Percentiles rank a stretch among this genome's conserved stretches.
These are phyloP conservation scores for Rhizopogon sp. DNA, from an alignment of 768 basidiomycete species.

Conservation along the genomic window DNA sequence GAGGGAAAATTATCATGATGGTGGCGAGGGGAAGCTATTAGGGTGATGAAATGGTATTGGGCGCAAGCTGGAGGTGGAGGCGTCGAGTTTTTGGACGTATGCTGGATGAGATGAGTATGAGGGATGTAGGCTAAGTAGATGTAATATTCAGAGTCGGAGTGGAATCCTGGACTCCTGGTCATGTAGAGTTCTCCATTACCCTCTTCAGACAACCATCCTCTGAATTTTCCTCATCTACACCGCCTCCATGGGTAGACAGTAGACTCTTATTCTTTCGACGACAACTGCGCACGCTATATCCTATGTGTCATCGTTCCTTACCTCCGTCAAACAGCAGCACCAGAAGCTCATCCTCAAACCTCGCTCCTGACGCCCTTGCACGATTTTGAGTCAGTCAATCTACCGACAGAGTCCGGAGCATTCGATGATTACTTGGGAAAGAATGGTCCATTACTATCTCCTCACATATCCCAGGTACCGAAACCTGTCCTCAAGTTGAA, in stretches of 20 bases:
- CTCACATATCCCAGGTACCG: constrained; percentile 35
- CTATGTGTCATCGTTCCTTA: constrained; percentile 78
- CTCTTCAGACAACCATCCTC: constrained; percentile 33
- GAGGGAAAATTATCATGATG: no score
- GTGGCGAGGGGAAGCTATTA: no score
- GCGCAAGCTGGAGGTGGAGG: no score
- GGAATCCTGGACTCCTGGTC: no score
- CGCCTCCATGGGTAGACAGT: constrained; percentile 52
- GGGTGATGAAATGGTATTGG: no score
- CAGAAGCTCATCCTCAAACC: constrained; percentile 57
- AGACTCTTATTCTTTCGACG: constrained; percentile 73
- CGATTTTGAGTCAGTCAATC: constrained; percentile 60
- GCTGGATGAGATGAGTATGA: no score
- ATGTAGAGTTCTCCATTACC: no score
- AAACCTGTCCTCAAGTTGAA: constrained; percentile 25
- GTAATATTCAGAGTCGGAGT: no score
- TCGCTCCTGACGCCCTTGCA: constrained; percentile 63
- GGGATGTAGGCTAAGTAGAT: no score
- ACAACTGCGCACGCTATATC: constrained; percentile 76
- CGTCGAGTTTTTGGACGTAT: no score
- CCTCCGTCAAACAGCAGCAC: constrained; percentile 62
- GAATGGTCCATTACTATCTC: constrained; percentile 27
- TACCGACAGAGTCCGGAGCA: constrained; percentile 20
- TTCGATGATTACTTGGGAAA: constrained; percentile 15
- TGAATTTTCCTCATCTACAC: constrained; percentile 30